Base-by-base conservation (phyloP, 305 asterid species). In the Stenogyne calaminthoides region DNA sequence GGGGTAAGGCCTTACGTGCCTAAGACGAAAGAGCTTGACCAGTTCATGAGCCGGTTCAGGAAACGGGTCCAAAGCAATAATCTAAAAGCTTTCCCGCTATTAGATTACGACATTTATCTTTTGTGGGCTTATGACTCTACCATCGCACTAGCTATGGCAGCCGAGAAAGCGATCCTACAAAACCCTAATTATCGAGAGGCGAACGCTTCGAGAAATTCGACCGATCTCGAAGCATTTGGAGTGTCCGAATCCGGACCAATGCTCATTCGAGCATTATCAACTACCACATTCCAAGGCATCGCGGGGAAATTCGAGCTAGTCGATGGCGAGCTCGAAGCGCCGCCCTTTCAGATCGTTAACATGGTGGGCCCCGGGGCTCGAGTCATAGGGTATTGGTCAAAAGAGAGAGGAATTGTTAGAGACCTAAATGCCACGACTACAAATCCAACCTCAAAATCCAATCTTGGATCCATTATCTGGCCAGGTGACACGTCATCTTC, bases 81-180 rank as follows among this genome's bases (percentile, higher is more conserved):
- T 60, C 76, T 83, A 7, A 55, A 14, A 12, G 67, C 55, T 40
- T 6, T 86, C 29, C 1, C 12, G 0, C 32, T 18, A 55, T 2
- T 9, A 54, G 73, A 80, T 72, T 47, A 47, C 20, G 19, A 47
- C 3, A 84, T 84, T 9, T 85, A 59, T 52, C 84, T 85, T 20
- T 20, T 89, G 14, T 78, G 94, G 94, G 94, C 92, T 25, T 84
- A 86, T 69, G 91, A 87, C 72, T 69, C 91, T 1, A 78, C 89
- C 5, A 69, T 59, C n/a, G 88, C 92, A 34, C 79, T 89, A 9
- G 96, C 96, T 25, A 85, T 85, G 77, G 90, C 96, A 10, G 78
- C 74, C 15, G 94, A 91, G 77, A 73, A 66, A 40, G 82, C 88
- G 18, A 66, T 62, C 54, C 32, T 40, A 5, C 20, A 6, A 5